A percentile compares a stretch with the other conserved stretches of the same genome.
These are phyloP conservation scores for Neurospora sp. DNA, from an alignment of 495 filamentous ascomycete genomes.

Conservation along the genomic window DNA sequence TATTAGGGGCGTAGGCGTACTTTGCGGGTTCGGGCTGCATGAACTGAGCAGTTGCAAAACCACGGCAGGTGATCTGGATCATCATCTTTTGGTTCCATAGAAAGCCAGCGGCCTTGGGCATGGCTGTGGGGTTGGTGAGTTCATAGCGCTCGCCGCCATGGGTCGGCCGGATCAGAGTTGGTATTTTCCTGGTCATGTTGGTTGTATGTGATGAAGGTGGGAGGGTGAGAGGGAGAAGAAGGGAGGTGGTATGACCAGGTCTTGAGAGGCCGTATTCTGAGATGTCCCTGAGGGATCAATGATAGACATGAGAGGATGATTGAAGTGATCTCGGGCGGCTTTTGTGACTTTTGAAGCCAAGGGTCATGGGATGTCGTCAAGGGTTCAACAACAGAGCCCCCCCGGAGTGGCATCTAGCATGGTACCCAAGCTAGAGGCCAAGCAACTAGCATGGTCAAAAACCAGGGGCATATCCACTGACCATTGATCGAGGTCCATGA, in stretches of 20 bases:
- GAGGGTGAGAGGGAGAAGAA: background rate
- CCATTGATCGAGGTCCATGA: background rate
- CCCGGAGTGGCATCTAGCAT: background rate
- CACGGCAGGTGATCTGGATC: constrained; percentile 47
- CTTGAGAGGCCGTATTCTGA: background rate
- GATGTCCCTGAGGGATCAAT: background rate
- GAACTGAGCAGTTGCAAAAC: constrained; percentile 47
- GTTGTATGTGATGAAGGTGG: background rate
- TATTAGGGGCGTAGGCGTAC: constrained; percentile 44
- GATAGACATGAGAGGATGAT: background rate
- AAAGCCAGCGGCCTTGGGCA: constrained; percentile 47
- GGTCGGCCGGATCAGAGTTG: constrained; percentile 31
- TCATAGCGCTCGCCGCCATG: constrained; percentile 45
- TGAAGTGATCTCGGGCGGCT: background rate
- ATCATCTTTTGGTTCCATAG: constrained; percentile 55
- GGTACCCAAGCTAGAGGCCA: background rate
- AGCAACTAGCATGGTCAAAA: background rate
- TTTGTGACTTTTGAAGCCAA: background rate
- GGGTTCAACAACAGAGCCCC: background rate
- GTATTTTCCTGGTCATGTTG: constrained; percentile 19
- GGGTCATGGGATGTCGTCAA: background rate
- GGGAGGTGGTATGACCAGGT: background rate
- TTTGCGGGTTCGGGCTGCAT: constrained; percentile 51
- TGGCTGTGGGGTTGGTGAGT: constrained; percentile 41
- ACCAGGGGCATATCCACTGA: background rate